Base-by-base conservation (phyloP, 2,329 filamentous ascomycete species). In the Xylaria polymorpha region DNA sequence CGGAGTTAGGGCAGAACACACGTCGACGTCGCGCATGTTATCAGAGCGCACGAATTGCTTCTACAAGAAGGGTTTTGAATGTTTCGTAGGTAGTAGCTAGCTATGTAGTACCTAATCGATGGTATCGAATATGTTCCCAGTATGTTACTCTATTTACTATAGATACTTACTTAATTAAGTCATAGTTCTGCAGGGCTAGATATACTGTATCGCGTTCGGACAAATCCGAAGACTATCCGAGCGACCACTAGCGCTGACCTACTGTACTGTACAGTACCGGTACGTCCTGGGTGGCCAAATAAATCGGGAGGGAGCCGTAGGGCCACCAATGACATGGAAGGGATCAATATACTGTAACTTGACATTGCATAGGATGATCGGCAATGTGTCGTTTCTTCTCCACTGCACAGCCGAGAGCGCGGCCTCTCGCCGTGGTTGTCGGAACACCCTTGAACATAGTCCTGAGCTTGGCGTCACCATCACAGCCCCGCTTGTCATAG, bases 1-100 rank as follows among this genome's bases (percentile, higher is more conserved):
- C 68, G 74, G 75, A 74, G 74, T 77, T 77, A 69, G 61, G 67
- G 66, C 65, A 65, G 61, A 64, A 59, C 32, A 57, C 64, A 63
- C 9, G 35, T 46, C 29, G 61, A 67, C 18, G 61, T 53, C 66
- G 71, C 66, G 62, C 51, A 62, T 61, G 63, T n/a, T 29, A 66
- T 60, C 18, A 39, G 57, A 59, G 41, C 48, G 48, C 53, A 67
- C 57, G 68, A 69, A 67, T 64, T 18, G 44, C 46, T 51, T 62
- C 29, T 32, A 18, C 50, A 35, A 41, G 35, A 44, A 61, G 50
- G 37, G 62, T 62, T 71, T 74, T 66, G 61, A 68, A 55, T 59
- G 51, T 68, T 43, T 37, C n/a, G 29, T 59, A 35, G 25, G 25
- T 29, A 29, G n/a, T 67, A 72, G 64, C 43, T 70, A 73, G 67